phyloP scores from a whole-genome alignment of 768 basidiomycete genomes.

The Trametes maxima region DNA sequence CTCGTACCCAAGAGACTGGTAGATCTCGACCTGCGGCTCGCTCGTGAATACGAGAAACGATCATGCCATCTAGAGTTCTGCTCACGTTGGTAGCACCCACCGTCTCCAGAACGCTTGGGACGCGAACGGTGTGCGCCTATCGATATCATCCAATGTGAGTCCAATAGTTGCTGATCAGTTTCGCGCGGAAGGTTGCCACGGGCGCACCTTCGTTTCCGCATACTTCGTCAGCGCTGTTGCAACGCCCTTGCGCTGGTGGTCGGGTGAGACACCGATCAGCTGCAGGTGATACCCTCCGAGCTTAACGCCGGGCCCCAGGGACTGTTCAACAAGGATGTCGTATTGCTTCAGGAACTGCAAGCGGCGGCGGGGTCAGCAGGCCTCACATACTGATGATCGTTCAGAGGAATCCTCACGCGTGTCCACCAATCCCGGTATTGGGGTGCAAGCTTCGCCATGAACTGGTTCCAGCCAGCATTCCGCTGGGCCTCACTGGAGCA shows the following conservation, averaged over 20 bases:
- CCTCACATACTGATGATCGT: not conserved
- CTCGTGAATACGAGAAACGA: not conserved
- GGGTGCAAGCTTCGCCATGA: slow-evolving; percentile 2
- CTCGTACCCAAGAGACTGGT: slow-evolving; percentile 13
- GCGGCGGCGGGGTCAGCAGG: not conserved
- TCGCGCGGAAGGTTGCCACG: not conserved
- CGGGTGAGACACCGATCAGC: slow-evolving; percentile 13
- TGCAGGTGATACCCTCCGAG: slow-evolving; percentile 21
- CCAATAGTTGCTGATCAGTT: not conserved
- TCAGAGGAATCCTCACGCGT: no score
- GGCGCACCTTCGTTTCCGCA: slow-evolving; percentile 17
- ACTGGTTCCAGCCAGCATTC: slow-evolving; percentile 19
- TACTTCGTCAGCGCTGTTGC: slow-evolving; percentile 9
- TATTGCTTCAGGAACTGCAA: slow-evolving; percentile 1
- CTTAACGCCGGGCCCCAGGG: slow-evolving; percentile 16
- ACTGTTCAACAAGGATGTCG: slow-evolving; percentile 8
- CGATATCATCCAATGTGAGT: not conserved
- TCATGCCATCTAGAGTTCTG: no score
- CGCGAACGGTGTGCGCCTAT: not conserved
- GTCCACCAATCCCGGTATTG: slow-evolving; percentile 14
- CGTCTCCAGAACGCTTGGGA: not conserved
- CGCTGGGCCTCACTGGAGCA: slow-evolving; percentile 13
- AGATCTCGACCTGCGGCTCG: slow-evolving; percentile 4
- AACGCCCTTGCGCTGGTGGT: slow-evolving; percentile 15
- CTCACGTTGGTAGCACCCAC: not conserved